Percentiles rank a stretch among this genome's conserved stretches.
Evolutionary conservation across 192 early-diverging fungal species (phyloP).

Genomic region (Podila minutissima): DNA sequence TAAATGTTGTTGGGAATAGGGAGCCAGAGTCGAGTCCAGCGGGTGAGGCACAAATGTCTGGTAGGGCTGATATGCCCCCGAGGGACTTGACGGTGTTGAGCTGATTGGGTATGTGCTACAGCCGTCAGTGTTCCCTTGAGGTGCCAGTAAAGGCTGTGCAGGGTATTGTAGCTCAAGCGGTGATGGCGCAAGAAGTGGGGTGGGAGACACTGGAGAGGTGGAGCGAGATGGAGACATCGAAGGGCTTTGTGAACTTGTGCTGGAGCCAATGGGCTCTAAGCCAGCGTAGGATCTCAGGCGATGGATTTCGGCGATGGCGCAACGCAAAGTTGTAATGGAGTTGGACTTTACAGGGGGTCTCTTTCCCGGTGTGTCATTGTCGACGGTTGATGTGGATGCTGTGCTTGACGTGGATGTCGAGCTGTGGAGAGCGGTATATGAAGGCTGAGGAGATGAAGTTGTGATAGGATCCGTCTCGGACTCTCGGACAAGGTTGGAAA

Average conservation of each 20-base stretch:
- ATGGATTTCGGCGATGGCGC: constrained; percentile 34
- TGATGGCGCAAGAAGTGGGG: not conserved
- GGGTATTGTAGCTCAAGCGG: not conserved
- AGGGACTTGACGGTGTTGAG: no score
- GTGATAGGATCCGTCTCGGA: constrained; percentile 12
- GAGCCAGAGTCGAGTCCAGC: not conserved
- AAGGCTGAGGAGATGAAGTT: not conserved
- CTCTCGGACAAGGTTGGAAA: constrained; percentile 34
- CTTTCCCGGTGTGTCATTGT: constrained; percentile 4
- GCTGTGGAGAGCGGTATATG: not conserved
- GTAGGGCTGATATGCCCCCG: not conserved
- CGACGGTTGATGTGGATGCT: not conserved
- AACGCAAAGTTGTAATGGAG: constrained; percentile 40
- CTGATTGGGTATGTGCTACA: not conserved
- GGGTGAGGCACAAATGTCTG: not conserved
- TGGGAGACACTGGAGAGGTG: not conserved
- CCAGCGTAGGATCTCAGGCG: constrained; percentile 23
- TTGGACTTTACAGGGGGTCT: constrained; percentile 44
- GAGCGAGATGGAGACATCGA: not conserved
- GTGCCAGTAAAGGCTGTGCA: not conserved
- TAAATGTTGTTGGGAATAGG: not conserved
- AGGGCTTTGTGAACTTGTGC: not conserved
- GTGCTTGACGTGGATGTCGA: constrained; percentile 1
- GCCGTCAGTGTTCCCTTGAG: not conserved
- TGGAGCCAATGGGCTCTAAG: not conserved